These are phyloP conservation scores for Filosporella fistucella DNA, from an alignment of 495 filamentous ascomycete species.

Conservation along the genomic window DNA sequence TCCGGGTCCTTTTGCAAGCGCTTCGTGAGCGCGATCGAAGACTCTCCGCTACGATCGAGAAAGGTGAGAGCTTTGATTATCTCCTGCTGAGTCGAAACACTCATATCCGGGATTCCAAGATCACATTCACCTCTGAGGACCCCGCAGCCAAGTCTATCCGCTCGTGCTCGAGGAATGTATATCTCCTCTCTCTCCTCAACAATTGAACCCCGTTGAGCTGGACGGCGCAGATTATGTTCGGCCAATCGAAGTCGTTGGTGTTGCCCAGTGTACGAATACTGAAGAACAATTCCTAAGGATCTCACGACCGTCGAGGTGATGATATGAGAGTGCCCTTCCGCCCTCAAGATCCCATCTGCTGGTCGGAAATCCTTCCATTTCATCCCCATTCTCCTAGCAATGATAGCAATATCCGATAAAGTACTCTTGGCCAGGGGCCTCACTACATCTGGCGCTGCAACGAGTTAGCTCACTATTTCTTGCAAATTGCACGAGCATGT, in stretches of 20 bases:
- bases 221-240: constrained; percentile 1
- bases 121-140: background rate
- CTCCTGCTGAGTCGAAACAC: constrained; percentile 11
- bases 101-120: constrained; percentile 12
- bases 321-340: constrained; percentile 28
- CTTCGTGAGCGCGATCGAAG: background rate
- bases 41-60: constrained; percentile 10
- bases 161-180: constrained; percentile 7
- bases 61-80: constrained; percentile 8
- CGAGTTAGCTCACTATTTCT: too few relatives aligned
- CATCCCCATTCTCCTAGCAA: constrained; percentile 31
- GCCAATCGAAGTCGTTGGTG: background rate
- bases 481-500: too few relatives aligned
- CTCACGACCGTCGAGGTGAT: constrained; percentile 25
- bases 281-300: constrained; percentile 27
- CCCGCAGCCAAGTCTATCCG: constrained; percentile 14
- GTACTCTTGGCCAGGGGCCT: constrained; percentile 26
- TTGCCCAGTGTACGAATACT: constrained; percentile 18
- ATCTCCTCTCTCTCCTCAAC: constrained; percentile 11
- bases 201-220: background rate
- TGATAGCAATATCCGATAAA: constrained; percentile 26
- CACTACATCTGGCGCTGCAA: constrained; percentile 29
- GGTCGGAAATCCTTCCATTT: constrained; percentile 30
- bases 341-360: constrained; percentile 25
- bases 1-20: constrained; percentile 11